Evolutionary conservation across 495 filamentous ascomycete species (phyloP).

Genomic region (Parachaetomium inaequale): DNA sequence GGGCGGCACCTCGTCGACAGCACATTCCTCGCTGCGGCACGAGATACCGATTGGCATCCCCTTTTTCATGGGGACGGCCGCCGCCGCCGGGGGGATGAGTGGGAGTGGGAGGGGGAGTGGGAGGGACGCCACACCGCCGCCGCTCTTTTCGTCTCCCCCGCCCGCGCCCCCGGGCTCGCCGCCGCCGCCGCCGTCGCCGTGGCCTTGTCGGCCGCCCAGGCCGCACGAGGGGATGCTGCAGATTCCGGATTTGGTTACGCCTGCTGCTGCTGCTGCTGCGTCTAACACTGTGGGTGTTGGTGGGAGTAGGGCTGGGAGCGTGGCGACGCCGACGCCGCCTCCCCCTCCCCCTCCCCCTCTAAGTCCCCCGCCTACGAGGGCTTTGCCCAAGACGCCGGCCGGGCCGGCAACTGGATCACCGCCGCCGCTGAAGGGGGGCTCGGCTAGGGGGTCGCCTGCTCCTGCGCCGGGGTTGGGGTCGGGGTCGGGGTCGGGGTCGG

Average conservation of each 20-base stretch:
- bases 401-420: background rate
- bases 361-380: conserved; percentile 22
- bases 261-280: conserved; percentile 17
- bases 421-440: background rate
- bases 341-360: conserved; percentile 17
- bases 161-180: no score
- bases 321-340: background rate
- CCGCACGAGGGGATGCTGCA: conserved; percentile 34
- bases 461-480: no score
- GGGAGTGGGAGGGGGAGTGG: background rate
- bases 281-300: background rate
- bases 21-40: conserved; percentile 23
- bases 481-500: background rate
- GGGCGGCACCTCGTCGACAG: conserved; percentile 1
- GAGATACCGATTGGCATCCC: conserved; percentile 14
- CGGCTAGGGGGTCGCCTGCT: background rate
- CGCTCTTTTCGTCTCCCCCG: no score
- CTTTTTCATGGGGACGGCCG: background rate
- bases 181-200: background rate
- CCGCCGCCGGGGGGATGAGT: background rate
- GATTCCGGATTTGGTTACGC: conserved; percentile 32
- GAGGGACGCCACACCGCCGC: background rate
- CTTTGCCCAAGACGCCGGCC: conserved; percentile 11
- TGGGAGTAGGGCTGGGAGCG: background rate
- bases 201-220: conserved; percentile 30